phyloP scores from a whole-genome alignment of 352 stramenopile genomes.

The Globisporangium emineosum region DNA sequence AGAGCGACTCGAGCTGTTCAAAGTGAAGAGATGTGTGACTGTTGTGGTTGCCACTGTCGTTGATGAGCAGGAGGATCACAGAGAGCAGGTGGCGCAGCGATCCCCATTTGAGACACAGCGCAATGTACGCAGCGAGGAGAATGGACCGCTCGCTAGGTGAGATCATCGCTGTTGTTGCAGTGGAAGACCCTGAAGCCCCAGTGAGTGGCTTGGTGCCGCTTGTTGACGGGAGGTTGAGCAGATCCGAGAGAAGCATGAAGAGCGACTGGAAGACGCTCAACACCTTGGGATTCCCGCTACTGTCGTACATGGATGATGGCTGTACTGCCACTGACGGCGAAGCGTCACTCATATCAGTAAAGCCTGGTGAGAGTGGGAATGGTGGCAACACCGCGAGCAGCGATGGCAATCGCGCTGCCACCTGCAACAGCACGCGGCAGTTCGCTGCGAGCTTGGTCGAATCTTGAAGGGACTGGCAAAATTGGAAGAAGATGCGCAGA shows the following conservation, averaged over 20 bases:
- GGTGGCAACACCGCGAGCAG: conserved; percentile 53
- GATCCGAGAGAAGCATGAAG: conserved; percentile 36
- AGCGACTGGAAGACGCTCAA: conserved; percentile 59
- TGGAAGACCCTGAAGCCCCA: background rate
- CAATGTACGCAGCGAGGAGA: conserved; percentile 50
- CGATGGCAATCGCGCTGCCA: conserved; percentile 52
- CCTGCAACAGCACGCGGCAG: conserved; percentile 34
- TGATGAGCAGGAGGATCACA: conserved; percentile 35
- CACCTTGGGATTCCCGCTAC: background rate
- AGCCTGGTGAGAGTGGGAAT: conserved; percentile 50
- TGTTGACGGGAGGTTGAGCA: conserved; percentile 25
- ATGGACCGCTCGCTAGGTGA: conserved; percentile 26
- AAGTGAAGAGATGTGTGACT: conserved; percentile 20
- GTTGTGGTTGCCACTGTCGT: conserved; percentile 20
- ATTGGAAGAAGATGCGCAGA: conserved; percentile 68
- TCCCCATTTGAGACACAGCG: conserved; percentile 67
- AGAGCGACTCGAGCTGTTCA: conserved; percentile 28
- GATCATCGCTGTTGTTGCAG: conserved; percentile 8
- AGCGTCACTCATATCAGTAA: conserved; percentile 10
- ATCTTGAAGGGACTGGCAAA: conserved; percentile 51
- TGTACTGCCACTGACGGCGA: too few species aligned
- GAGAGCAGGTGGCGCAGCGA: conserved; percentile 49
- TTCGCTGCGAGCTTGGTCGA: conserved; percentile 22
- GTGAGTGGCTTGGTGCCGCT: background rate
- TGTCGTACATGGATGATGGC: background rate